These are phyloP conservation scores for Entomortierella parvispora DNA, from an alignment of 192 early-diverging fungal genomes.

Conservation along the genomic window DNA sequence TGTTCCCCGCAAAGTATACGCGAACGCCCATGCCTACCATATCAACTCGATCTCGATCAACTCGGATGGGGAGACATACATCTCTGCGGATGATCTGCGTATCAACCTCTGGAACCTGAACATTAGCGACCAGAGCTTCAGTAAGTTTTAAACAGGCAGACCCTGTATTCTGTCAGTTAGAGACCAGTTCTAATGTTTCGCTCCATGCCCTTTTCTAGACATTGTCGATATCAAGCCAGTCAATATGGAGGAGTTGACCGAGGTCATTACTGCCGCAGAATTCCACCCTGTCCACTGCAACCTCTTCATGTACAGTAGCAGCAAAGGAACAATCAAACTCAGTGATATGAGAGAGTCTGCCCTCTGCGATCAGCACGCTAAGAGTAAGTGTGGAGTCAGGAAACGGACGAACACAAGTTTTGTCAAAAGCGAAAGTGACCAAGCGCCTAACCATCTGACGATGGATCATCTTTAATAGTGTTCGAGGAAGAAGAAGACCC, in stretches of 20 bases:
- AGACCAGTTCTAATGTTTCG: no score
- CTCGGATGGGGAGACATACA: conserved; percentile 97
- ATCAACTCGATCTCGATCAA: conserved; percentile 99
- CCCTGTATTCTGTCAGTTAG: no score
- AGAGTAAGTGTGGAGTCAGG: conserved; percentile 65
- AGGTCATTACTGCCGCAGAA: conserved; percentile 98
- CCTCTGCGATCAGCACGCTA: conserved; percentile 93
- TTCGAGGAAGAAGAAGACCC: conserved; percentile 98
- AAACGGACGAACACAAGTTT: no score
- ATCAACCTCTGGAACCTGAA: conserved; percentile 99
- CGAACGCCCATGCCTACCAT: conserved; percentile 97
- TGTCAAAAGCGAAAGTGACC: no score
- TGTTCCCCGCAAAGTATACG: conserved; percentile 94
- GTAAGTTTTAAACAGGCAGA: conserved; percentile 54
- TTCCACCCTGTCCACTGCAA: conserved; percentile 98
- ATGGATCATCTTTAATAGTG: no score
- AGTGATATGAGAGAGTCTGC: conserved; percentile 96
- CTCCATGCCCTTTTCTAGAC: conserved; percentile 74
- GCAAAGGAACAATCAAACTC: conserved; percentile 97
- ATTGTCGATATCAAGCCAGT: conserved; percentile 99
- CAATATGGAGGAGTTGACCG: conserved; percentile 99
- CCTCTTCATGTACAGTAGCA: conserved; percentile 98
- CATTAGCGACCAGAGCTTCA: conserved; percentile 98
- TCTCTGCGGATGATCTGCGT: conserved; percentile 97
- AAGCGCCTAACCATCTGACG: no score